phyloP scores from a whole-genome alignment of 2,329 filamentous ascomycete species.

The Cladosporium sp. region DNA sequence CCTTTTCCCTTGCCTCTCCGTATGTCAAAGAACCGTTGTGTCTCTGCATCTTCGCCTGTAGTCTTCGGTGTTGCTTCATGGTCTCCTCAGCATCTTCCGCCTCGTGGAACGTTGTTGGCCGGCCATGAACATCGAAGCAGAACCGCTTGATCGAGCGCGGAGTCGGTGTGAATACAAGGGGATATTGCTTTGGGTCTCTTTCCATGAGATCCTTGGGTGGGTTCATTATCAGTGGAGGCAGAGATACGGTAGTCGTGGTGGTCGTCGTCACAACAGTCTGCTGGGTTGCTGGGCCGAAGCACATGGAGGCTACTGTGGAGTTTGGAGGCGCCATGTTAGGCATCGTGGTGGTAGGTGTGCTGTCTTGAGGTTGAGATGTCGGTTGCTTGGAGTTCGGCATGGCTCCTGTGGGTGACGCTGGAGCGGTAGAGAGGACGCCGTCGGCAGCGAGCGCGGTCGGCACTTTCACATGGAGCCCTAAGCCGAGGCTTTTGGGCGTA shows the following conservation, averaged over 20 bases:
- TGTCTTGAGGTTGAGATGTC: constrained; percentile 12
- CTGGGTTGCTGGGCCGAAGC: constrained; percentile 57
- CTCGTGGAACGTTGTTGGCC: constrained; percentile 57
- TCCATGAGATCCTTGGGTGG: constrained; percentile 63
- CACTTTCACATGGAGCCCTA: constrained; percentile 11
- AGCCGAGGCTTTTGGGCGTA: constrained; percentile 10
- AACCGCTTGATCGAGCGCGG: constrained; percentile 73
- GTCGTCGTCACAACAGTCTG: constrained; percentile 78
- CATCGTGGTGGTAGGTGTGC: constrained; percentile 7
- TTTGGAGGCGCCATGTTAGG: constrained; percentile 23
- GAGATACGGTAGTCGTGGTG: constrained; percentile 74
- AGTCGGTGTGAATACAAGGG: constrained; percentile 74
- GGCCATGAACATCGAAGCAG: constrained; percentile 62
- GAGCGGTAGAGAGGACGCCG: constrained; percentile 27
- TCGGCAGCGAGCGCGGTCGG: constrained; percentile 14
- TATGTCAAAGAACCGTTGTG: constrained; percentile 25
- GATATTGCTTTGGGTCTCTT: constrained; percentile 84
- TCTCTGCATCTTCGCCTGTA: constrained; percentile 23
- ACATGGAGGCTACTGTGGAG: constrained; percentile 52
- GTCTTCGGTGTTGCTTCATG: constrained; percentile 38
- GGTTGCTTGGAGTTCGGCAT: constrained; percentile 13
- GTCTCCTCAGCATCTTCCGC: constrained; percentile 51
- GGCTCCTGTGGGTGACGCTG: constrained; percentile 26
- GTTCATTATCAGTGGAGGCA: constrained; percentile 76
- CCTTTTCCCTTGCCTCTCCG: constrained; percentile 20